Evolutionary conservation across 495 filamentous ascomycete genomes (phyloP), one percentile per base, ranked within the genome.

Genomic region (Hypomontagnella submonticulosa): DNA sequence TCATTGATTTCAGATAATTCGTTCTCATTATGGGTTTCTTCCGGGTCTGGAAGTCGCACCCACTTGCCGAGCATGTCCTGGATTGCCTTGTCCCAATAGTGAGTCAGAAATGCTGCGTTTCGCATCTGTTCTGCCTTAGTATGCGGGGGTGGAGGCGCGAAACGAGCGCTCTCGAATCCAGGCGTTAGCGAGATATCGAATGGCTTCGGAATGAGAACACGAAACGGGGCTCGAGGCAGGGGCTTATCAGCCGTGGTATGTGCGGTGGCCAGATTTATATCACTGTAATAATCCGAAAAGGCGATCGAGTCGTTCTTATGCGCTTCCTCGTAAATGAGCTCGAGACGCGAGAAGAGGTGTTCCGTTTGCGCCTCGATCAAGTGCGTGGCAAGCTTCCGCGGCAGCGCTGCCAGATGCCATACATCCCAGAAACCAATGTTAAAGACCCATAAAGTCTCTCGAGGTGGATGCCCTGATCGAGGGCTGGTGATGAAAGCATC

Each of bases 351-450:
- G 54, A 83, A 76, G 1, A 84, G 23, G 16, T 76, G 65, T 1
- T 58, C 20, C 32, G 74, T 63, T 9, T 74, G 53, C 0, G 59
- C 65, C 33, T 73, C 74, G 1, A 81, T 47, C 2, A 75, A 38
- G 0, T 61, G 41, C 10, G 56, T 64, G n/a, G 70, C 74, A 4
- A 76, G 59, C 3, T 67, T 66, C 4, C 74, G 69, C 8, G 80
- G 77, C 1, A 84, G 52, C 6, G 72, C 65, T 1, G 81, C 76
- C 5, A 82, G 71, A n/a, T 76, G 61, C 73, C 79, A 82, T 38
- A 83, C 67, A 33, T 84, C 81, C 79, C 79, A 82, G 42, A 78
- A 76, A 2, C 81, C 81, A 11, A 83, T 63, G 10, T 75, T 77
- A 5, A 84, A 71, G 1, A 83, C 67, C 71, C 77, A 83, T 8